Evolutionary conservation across 192 early-diverging fungal species (phyloP).

Genomic region (Powellomyces hirtus): DNA sequence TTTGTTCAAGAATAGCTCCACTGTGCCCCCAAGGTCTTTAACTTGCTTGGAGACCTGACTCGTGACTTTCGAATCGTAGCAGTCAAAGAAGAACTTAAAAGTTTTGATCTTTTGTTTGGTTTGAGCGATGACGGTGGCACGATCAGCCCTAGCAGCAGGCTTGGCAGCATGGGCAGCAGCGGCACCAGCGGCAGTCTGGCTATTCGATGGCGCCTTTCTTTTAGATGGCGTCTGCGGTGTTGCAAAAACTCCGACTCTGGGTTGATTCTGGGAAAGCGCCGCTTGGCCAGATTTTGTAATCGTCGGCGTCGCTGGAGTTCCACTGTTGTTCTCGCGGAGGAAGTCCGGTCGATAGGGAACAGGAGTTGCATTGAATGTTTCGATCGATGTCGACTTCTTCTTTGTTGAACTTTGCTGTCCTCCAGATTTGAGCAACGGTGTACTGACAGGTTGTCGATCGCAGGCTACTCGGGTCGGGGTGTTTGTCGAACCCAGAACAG

Average conservation of each 20-base stretch:
- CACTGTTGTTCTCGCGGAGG: not conserved
- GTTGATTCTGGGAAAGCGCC: not conserved
- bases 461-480: conserved; percentile 1
- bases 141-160: not conserved
- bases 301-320: not conserved
- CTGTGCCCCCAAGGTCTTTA: conserved; percentile 15
- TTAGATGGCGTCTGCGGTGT: conserved; percentile 11
- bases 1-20: conserved; percentile 21
- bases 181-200: not conserved
- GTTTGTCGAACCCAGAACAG: not conserved
- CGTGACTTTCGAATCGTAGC: not conserved
- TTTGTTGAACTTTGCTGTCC: too few species aligned
- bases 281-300: not conserved
- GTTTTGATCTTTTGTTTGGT: conserved; percentile 3
- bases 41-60: not conserved
- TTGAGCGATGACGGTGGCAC: not conserved
- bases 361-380: not conserved
- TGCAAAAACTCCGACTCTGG: conserved; percentile 6
- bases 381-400: not conserved
- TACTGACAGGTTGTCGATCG: not conserved
- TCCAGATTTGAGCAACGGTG: too few species aligned
- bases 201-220: not conserved
- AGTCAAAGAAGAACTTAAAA: conserved; percentile 22
- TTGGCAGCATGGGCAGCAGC: not conserved
- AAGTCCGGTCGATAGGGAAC: not conserved